Conservation (phyloP, 2,329 filamentous ascomycete species). For the Coniochaeta sp. region DNA sequence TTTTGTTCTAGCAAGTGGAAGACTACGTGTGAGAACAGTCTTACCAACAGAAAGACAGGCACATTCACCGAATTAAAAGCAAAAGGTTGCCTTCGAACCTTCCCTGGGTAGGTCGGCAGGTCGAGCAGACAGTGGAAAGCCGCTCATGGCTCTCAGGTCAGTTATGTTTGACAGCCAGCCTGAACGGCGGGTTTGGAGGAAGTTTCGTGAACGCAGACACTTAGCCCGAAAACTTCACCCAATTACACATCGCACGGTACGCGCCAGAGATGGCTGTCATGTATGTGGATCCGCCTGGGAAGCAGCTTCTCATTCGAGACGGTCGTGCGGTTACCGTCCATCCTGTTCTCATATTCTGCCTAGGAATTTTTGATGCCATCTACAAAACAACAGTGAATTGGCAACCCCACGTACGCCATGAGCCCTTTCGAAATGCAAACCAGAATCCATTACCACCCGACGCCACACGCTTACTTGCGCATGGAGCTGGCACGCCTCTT, state of each 20-base stretch:
- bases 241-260: background rate
- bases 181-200: no score
- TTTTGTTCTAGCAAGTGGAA: no score
- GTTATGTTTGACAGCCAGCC: no score
- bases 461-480: constrained; percentile 62
- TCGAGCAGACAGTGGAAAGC: no score
- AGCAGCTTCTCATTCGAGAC: constrained; percentile 1
- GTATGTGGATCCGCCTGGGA: background rate
- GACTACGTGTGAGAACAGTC: no score
- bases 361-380: constrained; percentile 15
- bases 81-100: background rate
- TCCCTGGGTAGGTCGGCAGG: no score
- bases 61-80: background rate
- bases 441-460: constrained; percentile 15
- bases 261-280: background rate
- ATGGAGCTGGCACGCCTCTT: constrained; percentile 97
- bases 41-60: no score
- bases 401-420: constrained; percentile 17
- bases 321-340: constrained; percentile 6
- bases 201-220: background rate
- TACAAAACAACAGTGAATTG: constrained; percentile 17
- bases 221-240: background rate
- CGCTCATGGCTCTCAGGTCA: no score
- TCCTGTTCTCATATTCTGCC: constrained; percentile 10
- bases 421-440: constrained; percentile 19